These are phyloP conservation scores for Bassia scoparia DNA, from an alignment of 148 eudicot genomes.

Conservation along the genomic window DNA sequence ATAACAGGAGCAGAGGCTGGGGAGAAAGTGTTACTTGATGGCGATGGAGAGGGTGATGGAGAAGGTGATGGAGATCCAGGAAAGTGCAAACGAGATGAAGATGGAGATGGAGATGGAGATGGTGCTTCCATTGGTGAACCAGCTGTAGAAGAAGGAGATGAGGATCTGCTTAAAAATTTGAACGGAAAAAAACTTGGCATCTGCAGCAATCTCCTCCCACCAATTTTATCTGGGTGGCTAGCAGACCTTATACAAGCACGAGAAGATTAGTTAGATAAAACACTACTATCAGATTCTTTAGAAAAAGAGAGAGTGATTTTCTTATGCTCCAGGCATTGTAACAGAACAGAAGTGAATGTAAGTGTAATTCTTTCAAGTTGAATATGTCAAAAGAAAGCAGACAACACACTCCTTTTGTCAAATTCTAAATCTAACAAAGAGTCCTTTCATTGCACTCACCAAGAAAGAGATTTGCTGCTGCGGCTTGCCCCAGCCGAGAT, in stretches of 20 bases:
- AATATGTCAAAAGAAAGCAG: background rate
- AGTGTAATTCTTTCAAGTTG: too few relatives aligned
- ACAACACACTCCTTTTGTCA: too few relatives aligned
- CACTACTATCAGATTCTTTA: background rate
- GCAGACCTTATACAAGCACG: constrained; percentile 14
- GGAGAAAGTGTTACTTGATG: constrained; percentile 23
- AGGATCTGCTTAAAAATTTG: constrained; percentile 7
- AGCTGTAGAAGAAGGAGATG: constrained; percentile 5
- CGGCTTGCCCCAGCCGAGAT: constrained; percentile 13
- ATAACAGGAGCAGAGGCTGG: constrained; percentile 20
- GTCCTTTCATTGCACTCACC: constrained; percentile 26
- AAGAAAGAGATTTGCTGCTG: constrained; percentile 26
- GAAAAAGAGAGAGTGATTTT: background rate
- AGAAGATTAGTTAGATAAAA: background rate
- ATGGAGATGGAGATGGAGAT: constrained; percentile 26
- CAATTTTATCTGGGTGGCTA: background rate
- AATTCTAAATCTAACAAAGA: background rate
- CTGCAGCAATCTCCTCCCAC: constrained; percentile 37
- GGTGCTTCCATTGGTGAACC: constrained; percentile 16
- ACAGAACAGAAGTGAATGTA: background rate
- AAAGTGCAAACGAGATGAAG: too few relatives aligned
- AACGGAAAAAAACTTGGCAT: background rate
- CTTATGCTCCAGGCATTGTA: background rate
- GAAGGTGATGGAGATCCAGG: constrained; percentile 26
- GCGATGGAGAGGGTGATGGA: constrained; percentile 31